phyloP scores from a whole-genome alignment of 73 alveolate species.

The Tetrahymena malaccensis region DNA sequence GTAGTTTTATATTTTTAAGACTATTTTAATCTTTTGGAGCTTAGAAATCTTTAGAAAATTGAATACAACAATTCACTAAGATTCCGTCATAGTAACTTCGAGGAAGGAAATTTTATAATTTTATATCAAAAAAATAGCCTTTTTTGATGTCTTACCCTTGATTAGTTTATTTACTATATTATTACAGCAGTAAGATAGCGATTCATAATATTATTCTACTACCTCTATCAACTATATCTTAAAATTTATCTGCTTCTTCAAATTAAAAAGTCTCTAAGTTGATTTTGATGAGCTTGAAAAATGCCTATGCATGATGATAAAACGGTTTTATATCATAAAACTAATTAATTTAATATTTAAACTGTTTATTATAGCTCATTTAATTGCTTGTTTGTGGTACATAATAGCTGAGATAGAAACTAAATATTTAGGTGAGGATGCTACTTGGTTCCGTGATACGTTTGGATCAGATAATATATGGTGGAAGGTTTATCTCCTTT shows the following conservation, averaged over 20 bases:
- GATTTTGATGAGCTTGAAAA: not conserved
- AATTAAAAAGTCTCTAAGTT: not conserved
- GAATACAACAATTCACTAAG: not conserved
- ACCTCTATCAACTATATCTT: not conserved
- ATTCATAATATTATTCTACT: not conserved
- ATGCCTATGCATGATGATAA: not conserved
- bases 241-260: not conserved
- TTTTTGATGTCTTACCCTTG: not conserved
- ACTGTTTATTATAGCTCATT: not conserved
- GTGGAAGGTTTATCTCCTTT: not conserved
- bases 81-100: not conserved
- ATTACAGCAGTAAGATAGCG: not conserved
- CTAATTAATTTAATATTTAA: not conserved
- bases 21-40: not conserved
- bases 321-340: not conserved
- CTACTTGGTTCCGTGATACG: not conserved
- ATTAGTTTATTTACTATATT: not conserved
- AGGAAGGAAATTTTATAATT: not conserved
- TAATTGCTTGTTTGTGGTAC: not conserved
- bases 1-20: not conserved
- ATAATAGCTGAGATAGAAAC: not conserved
- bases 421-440: not conserved
- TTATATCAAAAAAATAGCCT: not conserved
- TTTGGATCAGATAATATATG: not conserved
- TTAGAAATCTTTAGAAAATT: not conserved